Evolutionary conservation across 192 early-diverging fungal genomes (phyloP).

Genomic region (Chytriomyces confervae): DNA sequence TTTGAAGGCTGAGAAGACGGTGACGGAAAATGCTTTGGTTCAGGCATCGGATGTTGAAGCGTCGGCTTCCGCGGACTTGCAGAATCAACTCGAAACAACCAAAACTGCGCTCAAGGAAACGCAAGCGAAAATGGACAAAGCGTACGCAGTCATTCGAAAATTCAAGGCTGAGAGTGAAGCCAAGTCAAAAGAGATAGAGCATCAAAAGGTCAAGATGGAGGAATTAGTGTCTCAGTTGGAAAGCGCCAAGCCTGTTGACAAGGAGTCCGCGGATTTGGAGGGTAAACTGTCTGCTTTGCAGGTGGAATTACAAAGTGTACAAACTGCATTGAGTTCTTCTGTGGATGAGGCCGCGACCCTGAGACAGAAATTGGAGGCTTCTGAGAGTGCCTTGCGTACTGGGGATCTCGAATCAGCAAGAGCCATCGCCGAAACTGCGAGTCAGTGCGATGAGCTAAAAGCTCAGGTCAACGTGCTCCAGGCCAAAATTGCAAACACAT

Average conservation of each 20-base stretch:
- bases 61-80: constrained; percentile 4
- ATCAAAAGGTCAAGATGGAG: neutral
- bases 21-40: neutral
- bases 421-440: no score
- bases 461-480: no score
- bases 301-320: no score
- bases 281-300: no score
- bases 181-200: neutral
- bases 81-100: constrained; percentile 13
- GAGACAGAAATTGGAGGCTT: no score
- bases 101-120: constrained; percentile 20
- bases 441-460: no score
- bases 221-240: neutral
- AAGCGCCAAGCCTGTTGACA: neutral
- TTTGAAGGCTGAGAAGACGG: neutral
- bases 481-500: no score
- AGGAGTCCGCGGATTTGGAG: neutral
- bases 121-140: constrained; percentile 24
- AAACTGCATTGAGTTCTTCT: no score
- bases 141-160: constrained; percentile 31
- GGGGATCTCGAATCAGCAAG: no score
- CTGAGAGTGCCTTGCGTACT: no score
- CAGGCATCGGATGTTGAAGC: neutral
- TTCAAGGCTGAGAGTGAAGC: constrained; percentile 8
- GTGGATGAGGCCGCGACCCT: no score